Percentiles rank a stretch among this genome's conserved stretches.
Evolutionary conservation across 2,329 filamentous ascomycete species (phyloP).

Genomic region (Neurospora sp.): DNA sequence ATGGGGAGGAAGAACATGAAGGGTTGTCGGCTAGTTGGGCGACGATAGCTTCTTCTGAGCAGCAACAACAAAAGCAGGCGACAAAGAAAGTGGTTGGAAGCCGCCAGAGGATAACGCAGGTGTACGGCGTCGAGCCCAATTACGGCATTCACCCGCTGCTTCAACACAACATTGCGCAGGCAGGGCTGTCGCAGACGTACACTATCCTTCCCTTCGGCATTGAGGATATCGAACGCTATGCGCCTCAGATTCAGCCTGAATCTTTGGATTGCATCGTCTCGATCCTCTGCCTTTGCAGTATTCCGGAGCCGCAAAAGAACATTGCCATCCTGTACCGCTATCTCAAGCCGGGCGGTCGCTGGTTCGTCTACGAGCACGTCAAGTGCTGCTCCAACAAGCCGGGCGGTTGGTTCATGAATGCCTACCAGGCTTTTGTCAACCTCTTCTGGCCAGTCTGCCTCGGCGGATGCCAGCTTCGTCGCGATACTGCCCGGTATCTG

Average conservation of each 20-base stretch:
- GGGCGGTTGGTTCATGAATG: constrained; percentile 27
- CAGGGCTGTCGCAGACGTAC: constrained; percentile 48
- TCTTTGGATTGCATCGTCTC: constrained; percentile 51
- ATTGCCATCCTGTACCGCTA: constrained; percentile 45
- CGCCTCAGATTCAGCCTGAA: constrained; percentile 24
- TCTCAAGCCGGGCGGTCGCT: constrained; percentile 51
- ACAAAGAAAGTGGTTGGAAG: neutral
- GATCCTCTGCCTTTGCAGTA: constrained; percentile 53
- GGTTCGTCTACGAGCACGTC: constrained; percentile 57
- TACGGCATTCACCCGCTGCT: constrained; percentile 39
- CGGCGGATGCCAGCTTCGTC: constrained; percentile 42
- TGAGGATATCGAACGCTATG: constrained; percentile 43
- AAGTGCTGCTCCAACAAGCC: constrained; percentile 20
- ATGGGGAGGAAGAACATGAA: neutral
- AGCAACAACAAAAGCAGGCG: neutral
- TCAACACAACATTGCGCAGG: constrained; percentile 33
- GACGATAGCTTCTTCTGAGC: neutral
- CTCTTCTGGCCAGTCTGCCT: constrained; percentile 42
- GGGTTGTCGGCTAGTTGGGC: neutral
- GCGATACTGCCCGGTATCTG: constrained; percentile 38
- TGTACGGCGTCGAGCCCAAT: constrained; percentile 60
- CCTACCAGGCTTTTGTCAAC: constrained; percentile 43
- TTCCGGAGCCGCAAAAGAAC: constrained; percentile 49
- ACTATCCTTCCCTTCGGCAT: constrained; percentile 54
- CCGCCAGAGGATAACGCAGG: constrained; percentile 26